Evolutionary conservation across 2,329 filamentous ascomycete species (phyloP), one percentile per base, ranked within the genome.

Genomic region (Cladophialophora chaetospira): DNA sequence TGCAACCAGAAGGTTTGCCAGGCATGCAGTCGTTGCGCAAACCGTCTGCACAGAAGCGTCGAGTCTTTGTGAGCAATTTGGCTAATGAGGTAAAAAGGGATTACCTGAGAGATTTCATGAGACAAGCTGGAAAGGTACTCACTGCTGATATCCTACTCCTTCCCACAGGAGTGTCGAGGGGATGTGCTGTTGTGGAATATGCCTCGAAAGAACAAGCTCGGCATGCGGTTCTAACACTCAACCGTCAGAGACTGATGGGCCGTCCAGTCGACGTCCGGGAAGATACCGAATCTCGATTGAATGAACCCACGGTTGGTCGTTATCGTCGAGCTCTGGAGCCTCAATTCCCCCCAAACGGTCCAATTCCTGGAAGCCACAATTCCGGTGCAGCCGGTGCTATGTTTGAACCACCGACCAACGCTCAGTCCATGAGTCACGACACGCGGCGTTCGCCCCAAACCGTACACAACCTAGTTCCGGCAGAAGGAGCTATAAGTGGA

Each of bases 381-480:
- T 75, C 71, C 71, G 75, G 48, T 68, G 78, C 58, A 66, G 71
- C 55, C 68, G 75, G 62, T 64, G 66, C 44, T 56, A 54, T 59
- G 46, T 58, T 62, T 57, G 60, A 51, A 67, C 73, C 60, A 64
- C 63, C 58, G 68, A 69, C 44, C 49, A 63, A 35, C 38, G 63
- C 33, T 67, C 70, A 60, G 64, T 64, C 60, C 10, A 54, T 65
- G 36, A 45, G 55, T 15, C 61, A 61, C 26, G 79, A 81, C 53
- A 77, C 77, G 46, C 75, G 79, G 13, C 75, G 80, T 26, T 77
- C 78, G 15, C 73, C 82, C 2, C 83, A 87, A 1, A 81, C 82
- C n/a, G 92, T 95, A 19, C 87, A 90, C 69, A 93, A 92, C 70
- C 81, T 96, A 60, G 89, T 94, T 33, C 91, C 92, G 0, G 82